Conservation (phyloP, 2,329 filamentous ascomycete species). For the Pseudocercospora fuligena region DNA sequence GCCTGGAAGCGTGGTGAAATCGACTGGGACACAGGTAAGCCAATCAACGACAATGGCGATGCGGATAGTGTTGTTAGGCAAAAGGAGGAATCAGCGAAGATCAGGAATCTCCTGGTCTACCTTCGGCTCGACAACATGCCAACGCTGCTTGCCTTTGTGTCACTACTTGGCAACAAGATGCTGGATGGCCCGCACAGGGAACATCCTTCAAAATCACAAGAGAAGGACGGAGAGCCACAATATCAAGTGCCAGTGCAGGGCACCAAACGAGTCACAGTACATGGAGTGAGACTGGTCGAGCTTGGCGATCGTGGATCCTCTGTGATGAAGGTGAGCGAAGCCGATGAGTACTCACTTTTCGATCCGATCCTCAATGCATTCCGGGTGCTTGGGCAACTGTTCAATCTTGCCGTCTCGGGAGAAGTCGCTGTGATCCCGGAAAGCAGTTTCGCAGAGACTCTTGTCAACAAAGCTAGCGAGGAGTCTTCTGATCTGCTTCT, state of each 20-base stretch:
- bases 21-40: slow-evolving; percentile 76
- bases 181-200: slow-evolving; percentile 47
- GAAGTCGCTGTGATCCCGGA: slow-evolving; percentile 79
- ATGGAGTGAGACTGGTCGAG: slow-evolving; percentile 84
- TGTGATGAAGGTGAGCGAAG: slow-evolving; percentile 90
- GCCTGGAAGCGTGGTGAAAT: slow-evolving; percentile 84
- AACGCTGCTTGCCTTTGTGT: slow-evolving; percentile 79
- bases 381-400: slow-evolving; percentile 81
- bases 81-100: slow-evolving; percentile 56
- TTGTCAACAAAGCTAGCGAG: slow-evolving; percentile 64
- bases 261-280: slow-evolving; percentile 53
- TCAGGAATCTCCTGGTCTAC: slow-evolving; percentile 75
- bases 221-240: slow-evolving; percentile 16
- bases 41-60: slow-evolving; percentile 43
- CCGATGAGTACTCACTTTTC: slow-evolving; percentile 66
- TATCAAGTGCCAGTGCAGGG: slow-evolving; percentile 3
- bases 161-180: slow-evolving; percentile 67
- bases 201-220: slow-evolving; percentile 42
- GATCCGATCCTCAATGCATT: slow-evolving; percentile 93
- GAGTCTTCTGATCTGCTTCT: slow-evolving; percentile 71
- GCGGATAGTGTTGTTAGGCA: slow-evolving; percentile 46
- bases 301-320: slow-evolving; percentile 91
- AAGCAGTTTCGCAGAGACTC: slow-evolving; percentile 75
- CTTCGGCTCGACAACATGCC: slow-evolving; percentile 84
- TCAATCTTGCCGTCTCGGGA: slow-evolving; percentile 81